Evolutionary conservation across 768 basidiomycete species (phyloP), one percentile per base, ranked within the genome.

Genomic region (Suillus subluteus): DNA sequence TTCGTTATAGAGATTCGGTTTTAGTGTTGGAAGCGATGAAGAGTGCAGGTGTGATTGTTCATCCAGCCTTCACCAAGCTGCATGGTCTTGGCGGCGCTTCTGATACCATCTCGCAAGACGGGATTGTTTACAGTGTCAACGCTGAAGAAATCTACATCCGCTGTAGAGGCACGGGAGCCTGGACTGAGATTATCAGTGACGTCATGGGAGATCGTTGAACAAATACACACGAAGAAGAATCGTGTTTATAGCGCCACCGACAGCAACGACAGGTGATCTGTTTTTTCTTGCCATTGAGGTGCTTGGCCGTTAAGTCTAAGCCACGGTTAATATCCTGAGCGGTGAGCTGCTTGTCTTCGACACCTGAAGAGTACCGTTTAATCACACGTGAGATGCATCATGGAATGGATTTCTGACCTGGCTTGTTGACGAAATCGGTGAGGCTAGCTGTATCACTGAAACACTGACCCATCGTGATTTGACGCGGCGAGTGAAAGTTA

Each of bases 1-100:
- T 58, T 70, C 61, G 8, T 61, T 44, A 23, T 70, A 70, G 32
- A 69, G 21, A 8, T 56, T n/a, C 16, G 30, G 44, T 38, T 18
- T 15, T 43, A 41, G 26, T 46, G 9, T 50, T 5, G 3, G 21
- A 18, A 21, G 55, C 21, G 32, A 56, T 56, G 55, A 37, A 58
- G n/a, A 58, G 21, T 2, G 13, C 55, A 12, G n/a, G 55, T 37
- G 55, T 56, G 35, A 21, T 56, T 56, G 35, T 56, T 56, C 35
- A 56, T 37, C 55, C 18, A 56, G 32, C 32, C 32, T 12, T 56
- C 32, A 35, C 55, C 55, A 56, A 56, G 55, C 32, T 56, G 32
- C 32, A 35, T 32, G 32, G 18, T 37, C 55, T 35, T 12, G 32
- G 55, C 32, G 5, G 32, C 32, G 18, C 35, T 56, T 35, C 21